phyloP scores from a whole-genome alignment of 1,284 basidiomycete genomes.

The Bjerkandera adusta region DNA sequence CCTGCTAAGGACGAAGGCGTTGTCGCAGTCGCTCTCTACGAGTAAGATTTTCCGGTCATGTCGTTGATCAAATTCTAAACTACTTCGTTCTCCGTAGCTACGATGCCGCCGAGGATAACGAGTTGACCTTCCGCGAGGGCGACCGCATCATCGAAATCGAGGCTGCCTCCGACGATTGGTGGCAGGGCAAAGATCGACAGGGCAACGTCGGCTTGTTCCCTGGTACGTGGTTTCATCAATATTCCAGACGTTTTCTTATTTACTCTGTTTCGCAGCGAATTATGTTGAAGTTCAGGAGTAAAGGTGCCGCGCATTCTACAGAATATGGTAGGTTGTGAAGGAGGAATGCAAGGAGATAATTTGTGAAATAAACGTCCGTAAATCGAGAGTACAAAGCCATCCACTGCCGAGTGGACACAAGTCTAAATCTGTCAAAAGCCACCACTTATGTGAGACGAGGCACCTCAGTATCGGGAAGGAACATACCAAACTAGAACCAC shows the following conservation, averaged over 20 bases:
- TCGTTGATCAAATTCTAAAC: background rate
- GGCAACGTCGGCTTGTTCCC: slow-evolving; percentile 83
- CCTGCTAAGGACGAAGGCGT: slow-evolving; percentile 62
- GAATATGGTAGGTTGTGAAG: background rate
- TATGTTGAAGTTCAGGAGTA: slow-evolving; percentile 60
- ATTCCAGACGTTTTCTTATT: background rate
- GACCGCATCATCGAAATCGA: slow-evolving; percentile 76
- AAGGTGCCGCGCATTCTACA: background rate
- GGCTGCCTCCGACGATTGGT: slow-evolving; percentile 83
- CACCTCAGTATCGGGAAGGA: background rate
- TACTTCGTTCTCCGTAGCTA: no score
- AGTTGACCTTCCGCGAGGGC: slow-evolving; percentile 82
- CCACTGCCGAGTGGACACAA: background rate
- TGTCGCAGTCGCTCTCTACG: slow-evolving; percentile 74
- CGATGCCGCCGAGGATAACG: slow-evolving; percentile 86
- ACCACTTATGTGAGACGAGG: background rate
- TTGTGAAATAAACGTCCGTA: no score
- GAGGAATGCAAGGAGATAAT: no score
- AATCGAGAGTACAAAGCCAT: background rate
- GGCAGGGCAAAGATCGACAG: slow-evolving; percentile 67
- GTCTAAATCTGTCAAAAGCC: no score
- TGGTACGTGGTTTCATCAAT: slow-evolving; percentile 45
- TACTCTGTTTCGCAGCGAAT: slow-evolving; percentile 40
- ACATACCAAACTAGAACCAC: background rate
- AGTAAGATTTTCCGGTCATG: slow-evolving; percentile 45